A percentile compares a stretch with the other conserved stretches of the same genome.
Evolutionary conservation across 768 basidiomycete genomes (phyloP).

Genomic region (Tricholoma flavovirens): DNA sequence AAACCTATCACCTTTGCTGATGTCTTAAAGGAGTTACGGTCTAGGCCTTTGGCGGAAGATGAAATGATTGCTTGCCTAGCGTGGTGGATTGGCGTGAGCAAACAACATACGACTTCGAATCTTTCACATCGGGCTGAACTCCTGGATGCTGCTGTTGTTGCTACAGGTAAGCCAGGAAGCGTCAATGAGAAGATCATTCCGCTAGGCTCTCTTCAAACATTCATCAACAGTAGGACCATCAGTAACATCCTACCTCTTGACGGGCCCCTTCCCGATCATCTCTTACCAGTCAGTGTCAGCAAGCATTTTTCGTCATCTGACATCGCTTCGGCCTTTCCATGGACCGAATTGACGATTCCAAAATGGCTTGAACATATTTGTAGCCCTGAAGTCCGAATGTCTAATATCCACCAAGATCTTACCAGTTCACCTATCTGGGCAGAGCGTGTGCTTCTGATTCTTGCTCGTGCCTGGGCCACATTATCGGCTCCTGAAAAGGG

Average conservation of each 20-base stretch:
- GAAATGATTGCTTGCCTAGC: constrained; percentile 80
- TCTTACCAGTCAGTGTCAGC: constrained; percentile 64
- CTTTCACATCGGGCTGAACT: constrained; percentile 51
- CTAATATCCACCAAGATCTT: constrained; percentile 53
- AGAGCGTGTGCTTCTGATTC: constrained; percentile 64
- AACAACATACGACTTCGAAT: constrained; percentile 27
- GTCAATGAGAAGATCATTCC: constrained; percentile 55
- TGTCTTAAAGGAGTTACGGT: constrained; percentile 70
- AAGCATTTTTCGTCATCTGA: constrained; percentile 48
- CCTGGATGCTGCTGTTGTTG: constrained; percentile 64
- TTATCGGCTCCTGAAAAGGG: constrained; percentile 43
- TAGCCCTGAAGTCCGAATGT: constrained; percentile 35
- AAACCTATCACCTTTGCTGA: constrained; percentile 76
- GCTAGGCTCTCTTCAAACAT: constrained; percentile 64
- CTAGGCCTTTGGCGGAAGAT: constrained; percentile 59
- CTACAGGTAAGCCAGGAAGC: constrained; percentile 27
- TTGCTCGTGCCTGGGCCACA: constrained; percentile 71
- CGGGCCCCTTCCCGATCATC: constrained; percentile 68
- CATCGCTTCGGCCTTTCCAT: constrained; percentile 56
- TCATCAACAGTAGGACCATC: constrained; percentile 58
- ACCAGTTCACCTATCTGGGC: constrained; percentile 65
- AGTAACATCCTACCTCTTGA: constrained; percentile 58
- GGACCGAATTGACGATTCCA: constrained; percentile 68
- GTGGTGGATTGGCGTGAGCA: constrained; percentile 68
- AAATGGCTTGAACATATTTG: constrained; percentile 74